Conservation (phyloP, 768 basidiomycete species). For the Lactarius evosmus region DNA sequence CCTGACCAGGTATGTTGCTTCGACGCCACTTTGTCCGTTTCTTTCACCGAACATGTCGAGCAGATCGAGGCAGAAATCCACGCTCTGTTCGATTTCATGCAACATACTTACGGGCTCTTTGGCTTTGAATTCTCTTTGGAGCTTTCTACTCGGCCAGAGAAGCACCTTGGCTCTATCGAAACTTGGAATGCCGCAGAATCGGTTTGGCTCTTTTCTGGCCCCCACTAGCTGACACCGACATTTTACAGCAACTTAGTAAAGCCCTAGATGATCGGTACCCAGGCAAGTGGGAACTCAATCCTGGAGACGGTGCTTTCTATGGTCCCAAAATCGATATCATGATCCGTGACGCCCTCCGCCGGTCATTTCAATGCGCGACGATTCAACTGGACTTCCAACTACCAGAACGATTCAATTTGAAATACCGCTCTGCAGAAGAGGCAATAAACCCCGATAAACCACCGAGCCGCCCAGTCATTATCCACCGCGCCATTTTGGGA, state of each 20-base stretch:
- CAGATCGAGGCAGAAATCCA: constrained; percentile 86
- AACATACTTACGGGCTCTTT: constrained; percentile 89
- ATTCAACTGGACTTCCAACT: constrained; percentile 99
- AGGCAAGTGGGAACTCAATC: constrained; percentile 89
- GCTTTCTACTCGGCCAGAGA: constrained; percentile 94
- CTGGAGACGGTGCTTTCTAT: constrained; percentile 98
- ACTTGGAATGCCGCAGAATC: constrained; percentile 89
- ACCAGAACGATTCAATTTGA: constrained; percentile 92
- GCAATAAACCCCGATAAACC: constrained; percentile 53
- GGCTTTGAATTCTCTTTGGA: constrained; percentile 94
- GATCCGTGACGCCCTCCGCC: constrained; percentile 84
- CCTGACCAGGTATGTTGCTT: constrained; percentile 64
- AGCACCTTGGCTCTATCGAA: constrained; percentile 82
- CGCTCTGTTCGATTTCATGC: constrained; percentile 90
- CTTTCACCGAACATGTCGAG: neutral
- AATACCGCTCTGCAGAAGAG: constrained; percentile 79
- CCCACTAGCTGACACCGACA: neutral
- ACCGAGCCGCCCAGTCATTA: constrained; percentile 86
- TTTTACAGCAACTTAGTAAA: constrained; percentile 67
- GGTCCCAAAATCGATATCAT: constrained; percentile 99
- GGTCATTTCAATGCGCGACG: constrained; percentile 97
- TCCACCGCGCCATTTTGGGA: constrained; percentile 95
- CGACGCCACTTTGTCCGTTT: neutral
- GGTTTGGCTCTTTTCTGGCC: constrained; percentile 41
- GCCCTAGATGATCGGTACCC: constrained; percentile 84